A percentile compares a stretch with the other conserved stretches of the same genome.
Conservation (phyloP, 2,329 filamentous ascomycete species). For the Pseudopyrenochaeta lycopersici region DNA sequence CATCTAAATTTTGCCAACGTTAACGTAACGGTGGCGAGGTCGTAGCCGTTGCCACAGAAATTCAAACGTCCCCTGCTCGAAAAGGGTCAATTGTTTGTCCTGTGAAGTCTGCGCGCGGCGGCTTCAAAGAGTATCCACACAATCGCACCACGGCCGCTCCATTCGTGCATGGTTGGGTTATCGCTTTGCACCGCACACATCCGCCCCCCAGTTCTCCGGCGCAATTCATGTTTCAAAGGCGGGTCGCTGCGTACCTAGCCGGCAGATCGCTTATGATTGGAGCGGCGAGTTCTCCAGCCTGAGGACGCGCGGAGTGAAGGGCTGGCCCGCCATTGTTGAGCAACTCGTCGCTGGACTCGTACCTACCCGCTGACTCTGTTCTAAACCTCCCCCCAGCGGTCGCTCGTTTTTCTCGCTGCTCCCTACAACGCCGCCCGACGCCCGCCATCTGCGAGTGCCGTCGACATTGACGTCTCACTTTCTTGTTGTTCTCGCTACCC, state of each 20-base stretch:
- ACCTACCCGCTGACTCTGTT: conserved; percentile 2
- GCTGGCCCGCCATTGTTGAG: conserved; percentile 14
- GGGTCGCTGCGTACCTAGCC: conserved; percentile 3
- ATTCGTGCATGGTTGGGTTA: conserved; percentile 8
- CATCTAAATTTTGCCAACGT: neutral
- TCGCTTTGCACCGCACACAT: conserved; percentile 5
- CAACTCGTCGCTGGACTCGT: conserved; percentile 10
- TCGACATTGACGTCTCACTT: conserved; percentile 13
- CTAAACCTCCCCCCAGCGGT: conserved; percentile 1
- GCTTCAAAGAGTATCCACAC: no score
- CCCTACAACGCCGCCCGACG: neutral
- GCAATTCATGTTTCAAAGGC: conserved; percentile 8
- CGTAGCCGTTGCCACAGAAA: neutral
- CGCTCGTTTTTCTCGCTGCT: conserved; percentile 7
- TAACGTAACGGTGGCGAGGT: neutral
- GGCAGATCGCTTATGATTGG: conserved; percentile 8
- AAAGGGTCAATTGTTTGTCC: no score
- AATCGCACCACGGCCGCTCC: neutral
- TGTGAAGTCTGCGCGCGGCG: no score
- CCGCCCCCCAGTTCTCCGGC: neutral
- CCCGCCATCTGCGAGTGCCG: neutral
- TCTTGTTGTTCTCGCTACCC: conserved; percentile 25
- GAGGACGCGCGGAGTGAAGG: neutral
- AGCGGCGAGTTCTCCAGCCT: conserved; percentile 1
- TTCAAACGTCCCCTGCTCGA: neutral